Base-by-base conservation (phyloP, 1,139 yeast genomes). In the Candida glucosophila region DNA sequence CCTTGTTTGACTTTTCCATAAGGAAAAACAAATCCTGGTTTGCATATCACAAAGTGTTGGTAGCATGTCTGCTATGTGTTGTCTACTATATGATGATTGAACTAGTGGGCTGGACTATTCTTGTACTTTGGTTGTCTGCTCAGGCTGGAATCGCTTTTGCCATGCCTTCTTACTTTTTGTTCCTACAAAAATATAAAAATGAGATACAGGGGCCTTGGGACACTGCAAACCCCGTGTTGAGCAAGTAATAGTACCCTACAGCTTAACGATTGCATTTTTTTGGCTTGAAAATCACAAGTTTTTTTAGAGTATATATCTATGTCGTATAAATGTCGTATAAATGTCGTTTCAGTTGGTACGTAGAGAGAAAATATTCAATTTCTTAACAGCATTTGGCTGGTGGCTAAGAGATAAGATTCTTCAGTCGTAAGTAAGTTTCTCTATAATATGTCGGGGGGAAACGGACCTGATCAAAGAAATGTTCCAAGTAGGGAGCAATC, bases 141-240 rank as follows among this genome's bases (percentile, higher is more conserved):
- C 76, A 74, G 29, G 34, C 61, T 2, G 47, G 61, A 27, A 67
- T 79, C 3, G 49, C 65, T 6, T 50, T 77, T n/a, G 55, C 72
- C 3, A 66, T 82, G 23, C 95, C 95, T 2, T 65, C 67, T 22
- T 78, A 83, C 55, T 77, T 82, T 39, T 52, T 82, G 28, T 67
- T 67, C 22, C 54, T 85, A 20, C 95, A 85, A 44, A 70, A 74
- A 50, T 83, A 83, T 46, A 85, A 85, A 49, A 82, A 83, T 47
- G 95, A 83, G 47, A 59, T 85, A 29, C 88, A 80, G 50, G 95
- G 95, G 0, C 95, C 95, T 1, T 85, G 95, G 95, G 95, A 85
- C 49, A 76, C 81, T 1, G 95, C 94, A 8, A 73, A 69, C 41
- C 95, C 95, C 1, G 49, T 58, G 9, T 47, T 64, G 8, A 23